These are phyloP conservation scores for Solanum chiquidenum DNA, from an alignment of 257 asterid genomes.

Conservation along the genomic window DNA sequence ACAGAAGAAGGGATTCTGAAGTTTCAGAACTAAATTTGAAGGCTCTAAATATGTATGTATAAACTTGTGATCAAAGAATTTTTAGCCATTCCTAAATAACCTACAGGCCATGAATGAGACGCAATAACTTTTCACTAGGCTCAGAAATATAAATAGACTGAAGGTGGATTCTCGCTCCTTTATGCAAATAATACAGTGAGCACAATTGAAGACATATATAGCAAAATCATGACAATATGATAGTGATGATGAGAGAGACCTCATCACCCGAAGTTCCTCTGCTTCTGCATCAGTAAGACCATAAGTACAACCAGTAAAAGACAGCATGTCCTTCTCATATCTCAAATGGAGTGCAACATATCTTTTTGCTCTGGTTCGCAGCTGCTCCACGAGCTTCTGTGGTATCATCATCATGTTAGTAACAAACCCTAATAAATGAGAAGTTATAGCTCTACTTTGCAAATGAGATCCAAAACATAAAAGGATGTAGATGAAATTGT, in stretches of 20 bases:
- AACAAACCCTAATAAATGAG: slow-evolving; percentile 70
- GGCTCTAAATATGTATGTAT: not conserved
- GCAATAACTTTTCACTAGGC: not conserved
- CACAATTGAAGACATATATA: not conserved
- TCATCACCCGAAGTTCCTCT: slow-evolving; percentile 73
- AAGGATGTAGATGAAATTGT: not conserved
- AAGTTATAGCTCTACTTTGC: slow-evolving; percentile 52
- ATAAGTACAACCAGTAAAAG: slow-evolving; percentile 91
- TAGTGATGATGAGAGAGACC: slow-evolving; percentile 27
- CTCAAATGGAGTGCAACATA: slow-evolving; percentile 87
- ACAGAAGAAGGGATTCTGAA: not conserved
- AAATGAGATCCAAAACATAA: slow-evolving; percentile 29
- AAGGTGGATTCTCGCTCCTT: not conserved
- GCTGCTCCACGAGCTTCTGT: slow-evolving; percentile 94
- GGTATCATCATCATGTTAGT: slow-evolving; percentile 69
- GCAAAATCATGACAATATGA: not conserved
- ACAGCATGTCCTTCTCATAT: slow-evolving; percentile 94
- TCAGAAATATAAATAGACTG: not conserved
- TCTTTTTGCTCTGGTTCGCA: slow-evolving; percentile 58
- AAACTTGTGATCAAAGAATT: not conserved
- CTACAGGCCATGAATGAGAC: not conserved
- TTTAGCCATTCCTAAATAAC: not conserved
- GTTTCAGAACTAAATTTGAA: not conserved
- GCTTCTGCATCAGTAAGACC: slow-evolving; percentile 81
- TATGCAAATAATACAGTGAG: not conserved